Evolutionary conservation across 331 rosid species (phyloP).

Genomic region (Malus hybrid): DNA sequence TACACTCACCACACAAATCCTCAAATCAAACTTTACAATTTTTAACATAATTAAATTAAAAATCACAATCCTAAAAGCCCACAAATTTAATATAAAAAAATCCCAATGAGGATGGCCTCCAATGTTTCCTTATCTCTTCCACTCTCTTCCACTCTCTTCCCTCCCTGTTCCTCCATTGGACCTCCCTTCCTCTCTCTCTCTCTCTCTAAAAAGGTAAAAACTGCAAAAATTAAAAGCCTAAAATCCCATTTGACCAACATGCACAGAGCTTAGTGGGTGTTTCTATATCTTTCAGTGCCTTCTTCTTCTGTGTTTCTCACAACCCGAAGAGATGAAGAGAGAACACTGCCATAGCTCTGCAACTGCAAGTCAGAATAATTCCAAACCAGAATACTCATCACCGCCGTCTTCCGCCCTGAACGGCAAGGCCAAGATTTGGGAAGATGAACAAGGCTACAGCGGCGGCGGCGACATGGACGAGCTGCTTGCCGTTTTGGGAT

Average conservation of each 20-base stretch:
- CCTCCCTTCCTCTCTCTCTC: not conserved
- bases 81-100: not conserved
- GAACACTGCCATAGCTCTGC: slow-evolving; percentile 15
- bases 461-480: slow-evolving; percentile 50
- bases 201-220: not conserved
- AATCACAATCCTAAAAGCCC: not conserved
- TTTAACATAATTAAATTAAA: not conserved
- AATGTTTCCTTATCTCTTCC: slow-evolving; percentile 48
- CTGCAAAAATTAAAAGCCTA: not conserved
- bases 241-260: slow-evolving; percentile 9
- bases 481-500: slow-evolving; percentile 59
- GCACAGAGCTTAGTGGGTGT: slow-evolving; percentile 1
- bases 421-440: slow-evolving; percentile 47
- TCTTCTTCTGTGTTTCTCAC: not conserved
- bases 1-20: not conserved
- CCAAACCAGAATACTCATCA: slow-evolving; percentile 24
- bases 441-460: slow-evolving; percentile 15
- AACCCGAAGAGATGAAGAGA: slow-evolving; percentile 37
- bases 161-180: slow-evolving; percentile 1
- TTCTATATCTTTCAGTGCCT: not conserved
- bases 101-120: slow-evolving; percentile 41
- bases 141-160: slow-evolving; percentile 22
- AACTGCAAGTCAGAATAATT: not conserved
- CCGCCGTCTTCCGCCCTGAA: slow-evolving; percentile 5
- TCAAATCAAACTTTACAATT: not conserved